These are phyloP conservation scores for Backusella macrospora DNA, from an alignment of 192 early-diverging fungal genomes.

Conservation along the genomic window DNA sequence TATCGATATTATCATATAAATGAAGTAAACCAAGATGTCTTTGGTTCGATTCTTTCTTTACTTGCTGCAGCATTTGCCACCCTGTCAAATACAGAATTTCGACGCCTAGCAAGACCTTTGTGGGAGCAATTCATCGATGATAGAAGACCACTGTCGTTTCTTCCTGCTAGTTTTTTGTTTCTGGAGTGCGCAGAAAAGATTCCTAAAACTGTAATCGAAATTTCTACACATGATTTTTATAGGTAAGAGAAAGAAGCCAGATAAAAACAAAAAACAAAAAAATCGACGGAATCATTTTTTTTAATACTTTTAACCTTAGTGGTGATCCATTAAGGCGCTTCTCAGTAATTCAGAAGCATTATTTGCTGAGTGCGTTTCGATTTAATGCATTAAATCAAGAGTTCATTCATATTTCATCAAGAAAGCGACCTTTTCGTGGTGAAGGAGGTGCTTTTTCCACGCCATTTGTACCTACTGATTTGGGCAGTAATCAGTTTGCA, in stretches of 20 bases:
- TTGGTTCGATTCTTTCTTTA: constrained; percentile 47
- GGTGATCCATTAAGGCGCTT: constrained; percentile 39
- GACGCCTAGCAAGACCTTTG: constrained; percentile 41
- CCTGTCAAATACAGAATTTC: constrained; percentile 45
- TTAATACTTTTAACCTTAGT: constrained; percentile 25
- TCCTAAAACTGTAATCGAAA: constrained; percentile 43
- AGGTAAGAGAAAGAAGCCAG: constrained; percentile 37
- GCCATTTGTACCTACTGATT: constrained; percentile 55
- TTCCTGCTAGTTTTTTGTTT: constrained; percentile 55
- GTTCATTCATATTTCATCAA: constrained; percentile 49
- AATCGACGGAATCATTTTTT: neutral
- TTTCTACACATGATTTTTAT: constrained; percentile 49
- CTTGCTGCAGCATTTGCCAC: constrained; percentile 55
- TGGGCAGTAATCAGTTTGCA: constrained; percentile 55
- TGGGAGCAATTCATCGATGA: constrained; percentile 57
- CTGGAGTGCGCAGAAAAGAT: constrained; percentile 59
- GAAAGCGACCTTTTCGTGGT: constrained; percentile 52
- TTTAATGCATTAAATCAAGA: constrained; percentile 48
- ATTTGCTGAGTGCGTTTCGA: constrained; percentile 50
- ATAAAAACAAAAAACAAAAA: neutral
- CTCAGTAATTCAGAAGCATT: constrained; percentile 47
- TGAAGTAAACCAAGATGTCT: constrained; percentile 48
- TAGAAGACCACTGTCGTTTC: constrained; percentile 40
- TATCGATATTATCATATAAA: constrained; percentile 36
- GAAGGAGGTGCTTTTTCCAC: constrained; percentile 47